A percentile compares a stretch with the other conserved stretches of the same genome.
These are phyloP conservation scores for Phytophthora rubi DNA, from an alignment of 352 stramenopile genomes.

Conservation along the genomic window DNA sequence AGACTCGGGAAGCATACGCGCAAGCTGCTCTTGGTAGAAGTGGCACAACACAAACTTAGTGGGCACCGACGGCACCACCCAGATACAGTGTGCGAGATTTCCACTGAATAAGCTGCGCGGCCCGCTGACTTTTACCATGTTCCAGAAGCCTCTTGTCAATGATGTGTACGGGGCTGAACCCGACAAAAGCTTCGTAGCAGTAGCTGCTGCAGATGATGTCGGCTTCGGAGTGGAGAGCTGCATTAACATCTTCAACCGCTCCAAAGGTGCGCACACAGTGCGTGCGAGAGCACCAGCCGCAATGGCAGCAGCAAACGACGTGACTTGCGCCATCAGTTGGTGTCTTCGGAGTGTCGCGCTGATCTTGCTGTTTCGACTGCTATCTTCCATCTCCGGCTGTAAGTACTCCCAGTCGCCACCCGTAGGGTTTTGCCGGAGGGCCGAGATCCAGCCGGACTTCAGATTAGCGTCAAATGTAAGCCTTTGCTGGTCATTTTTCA, in stretches of 20 bases:
- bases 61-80: constrained; percentile 80
- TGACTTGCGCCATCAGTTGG: constrained; percentile 45
- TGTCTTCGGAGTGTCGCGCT: constrained; percentile 28
- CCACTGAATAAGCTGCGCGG: constrained; percentile 73
- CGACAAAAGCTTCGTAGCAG: constrained; percentile 12
- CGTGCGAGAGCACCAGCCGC: constrained; percentile 63
- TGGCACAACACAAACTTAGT: constrained; percentile 84
- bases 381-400: constrained; percentile 43
- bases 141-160: constrained; percentile 54
- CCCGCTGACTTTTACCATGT: constrained; percentile 76
- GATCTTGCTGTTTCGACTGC: constrained; percentile 21
- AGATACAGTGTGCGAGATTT: constrained; percentile 84
- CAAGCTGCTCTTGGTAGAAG: constrained; percentile 66
- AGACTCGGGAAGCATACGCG: constrained; percentile 25
- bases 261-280: constrained; percentile 73
- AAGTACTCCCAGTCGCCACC: constrained; percentile 65
- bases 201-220: constrained; percentile 4
- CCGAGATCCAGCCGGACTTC: constrained; percentile 77
- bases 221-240: constrained; percentile 54
- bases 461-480: constrained; percentile 79
- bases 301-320: constrained; percentile 72
- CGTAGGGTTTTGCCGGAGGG: constrained; percentile 73
- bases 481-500: constrained; percentile 38
- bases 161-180: constrained; percentile 51
- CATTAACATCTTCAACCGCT: constrained; percentile 87